These are phyloP conservation scores for Asterochloris erici DNA, from an alignment of 139 green algal species.

Conservation along the genomic window DNA sequence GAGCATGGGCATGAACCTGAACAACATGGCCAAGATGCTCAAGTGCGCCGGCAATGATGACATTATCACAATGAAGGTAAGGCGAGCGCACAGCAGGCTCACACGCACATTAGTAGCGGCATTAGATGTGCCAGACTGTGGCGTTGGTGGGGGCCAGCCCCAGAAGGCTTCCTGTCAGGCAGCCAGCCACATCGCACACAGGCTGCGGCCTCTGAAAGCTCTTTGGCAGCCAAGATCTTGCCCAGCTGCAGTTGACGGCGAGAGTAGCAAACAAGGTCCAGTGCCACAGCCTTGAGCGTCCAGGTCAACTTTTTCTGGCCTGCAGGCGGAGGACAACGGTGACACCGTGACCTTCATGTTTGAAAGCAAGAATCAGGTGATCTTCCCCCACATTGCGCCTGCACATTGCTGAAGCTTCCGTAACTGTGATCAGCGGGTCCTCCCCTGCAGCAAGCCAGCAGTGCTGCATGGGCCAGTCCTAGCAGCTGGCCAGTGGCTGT, in stretches of 20 bases:
- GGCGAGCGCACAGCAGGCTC: neutral
- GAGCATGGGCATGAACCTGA: conserved; percentile 91
- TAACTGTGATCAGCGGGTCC: too few relatives aligned
- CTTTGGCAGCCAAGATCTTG: neutral
- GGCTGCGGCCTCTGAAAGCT: neutral
- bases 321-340: conserved; percentile 77
- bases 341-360: conserved; percentile 98
- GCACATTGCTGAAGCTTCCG: too few relatives aligned
- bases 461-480: too few relatives aligned
- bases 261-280: too few relatives aligned
- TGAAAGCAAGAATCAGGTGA: conserved; percentile 64
- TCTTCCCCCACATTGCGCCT: neutral
- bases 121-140: neutral
- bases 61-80: conserved; percentile 89
- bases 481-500: too few relatives aligned
- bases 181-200: neutral
- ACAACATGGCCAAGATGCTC: conserved; percentile 96
- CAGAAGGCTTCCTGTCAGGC: neutral
- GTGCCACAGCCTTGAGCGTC: neutral
- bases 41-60: conserved; percentile 97
- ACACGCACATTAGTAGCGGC: neutral
- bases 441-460: too few relatives aligned
- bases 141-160: neutral
- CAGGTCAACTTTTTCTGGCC: neutral
- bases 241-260: too few relatives aligned